A percentile compares a stretch with the other conserved stretches of the same genome.
phyloP scores from a whole-genome alignment of 2,329 filamentous ascomycete species.

The Pseudophaeomoniella oleicola region DNA sequence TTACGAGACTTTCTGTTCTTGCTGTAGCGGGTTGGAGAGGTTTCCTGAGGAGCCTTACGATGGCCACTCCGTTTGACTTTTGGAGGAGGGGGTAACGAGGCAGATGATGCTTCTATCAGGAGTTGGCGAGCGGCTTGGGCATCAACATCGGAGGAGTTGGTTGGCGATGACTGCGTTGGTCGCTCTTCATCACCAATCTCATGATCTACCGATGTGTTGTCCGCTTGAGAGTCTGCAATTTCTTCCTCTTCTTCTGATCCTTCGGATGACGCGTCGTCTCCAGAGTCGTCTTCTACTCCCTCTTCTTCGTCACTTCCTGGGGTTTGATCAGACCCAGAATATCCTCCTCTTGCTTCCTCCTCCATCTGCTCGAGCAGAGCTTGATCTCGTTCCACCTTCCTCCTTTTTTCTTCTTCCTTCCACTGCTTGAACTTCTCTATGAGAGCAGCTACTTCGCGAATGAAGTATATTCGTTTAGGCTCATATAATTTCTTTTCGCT shows the following conservation, averaged over 20 bases:
- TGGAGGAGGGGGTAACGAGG: slow-evolving; percentile 12
- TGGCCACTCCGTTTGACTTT: no score
- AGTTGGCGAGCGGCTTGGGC: slow-evolving; percentile 60
- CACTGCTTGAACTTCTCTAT: slow-evolving; percentile 78
- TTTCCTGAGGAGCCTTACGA: neutral
- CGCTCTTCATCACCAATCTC: neutral
- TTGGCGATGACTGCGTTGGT: slow-evolving; percentile 1
- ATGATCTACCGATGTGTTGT: slow-evolving; percentile 3
- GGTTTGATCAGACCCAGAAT: slow-evolving; percentile 22
- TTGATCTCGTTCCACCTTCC: slow-evolving; percentile 62
- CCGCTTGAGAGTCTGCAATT: slow-evolving; percentile 3
- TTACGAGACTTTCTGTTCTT: no score
- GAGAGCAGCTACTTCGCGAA: slow-evolving; percentile 65
- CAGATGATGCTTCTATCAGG: slow-evolving; percentile 52
- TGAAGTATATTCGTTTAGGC: slow-evolving; percentile 70
- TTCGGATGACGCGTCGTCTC: neutral
- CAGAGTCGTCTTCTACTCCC: slow-evolving; percentile 12
- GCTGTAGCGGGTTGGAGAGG: no score
- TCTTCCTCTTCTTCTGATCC: slow-evolving; percentile 6
- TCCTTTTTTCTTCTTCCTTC: slow-evolving; percentile 77
- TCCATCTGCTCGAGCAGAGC: slow-evolving; percentile 33
- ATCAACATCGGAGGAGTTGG: slow-evolving; percentile 52
- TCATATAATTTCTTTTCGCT: slow-evolving; percentile 76
- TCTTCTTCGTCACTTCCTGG: slow-evolving; percentile 7
- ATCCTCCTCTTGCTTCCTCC: slow-evolving; percentile 25